Evolutionary conservation across 2,329 filamentous ascomycete genomes (phyloP).

Genomic region (Sordariomycetes sp.): DNA sequence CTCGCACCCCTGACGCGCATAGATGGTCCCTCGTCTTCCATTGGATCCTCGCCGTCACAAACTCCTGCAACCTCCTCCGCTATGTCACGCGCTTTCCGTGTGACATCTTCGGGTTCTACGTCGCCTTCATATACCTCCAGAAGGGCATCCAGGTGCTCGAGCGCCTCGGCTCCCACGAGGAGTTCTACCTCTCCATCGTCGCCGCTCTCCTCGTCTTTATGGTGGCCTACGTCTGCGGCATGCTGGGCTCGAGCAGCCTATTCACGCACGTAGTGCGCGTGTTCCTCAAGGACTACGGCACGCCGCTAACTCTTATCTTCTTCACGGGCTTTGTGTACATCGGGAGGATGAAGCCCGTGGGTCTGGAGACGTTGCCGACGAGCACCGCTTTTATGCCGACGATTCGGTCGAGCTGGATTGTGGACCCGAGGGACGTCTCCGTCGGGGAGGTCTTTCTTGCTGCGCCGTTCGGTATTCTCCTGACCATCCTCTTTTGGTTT

Average conservation of each 20-base stretch:
- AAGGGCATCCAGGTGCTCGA: slow-evolving; percentile 82
- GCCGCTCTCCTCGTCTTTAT: slow-evolving; percentile 70
- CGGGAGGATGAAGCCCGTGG: slow-evolving; percentile 65
- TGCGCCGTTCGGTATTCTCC: slow-evolving; percentile 72
- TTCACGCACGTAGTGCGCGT: slow-evolving; percentile 68
- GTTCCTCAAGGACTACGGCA: slow-evolving; percentile 85
- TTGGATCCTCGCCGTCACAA: slow-evolving; percentile 72
- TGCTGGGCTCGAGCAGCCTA: slow-evolving; percentile 58
- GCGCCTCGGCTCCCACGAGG: slow-evolving; percentile 54
- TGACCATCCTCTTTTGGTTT: slow-evolving; percentile 83
- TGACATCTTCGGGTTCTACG: slow-evolving; percentile 91
- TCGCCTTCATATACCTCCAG: slow-evolving; percentile 83
- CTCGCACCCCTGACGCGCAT: not conserved
- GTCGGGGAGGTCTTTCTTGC: slow-evolving; percentile 70
- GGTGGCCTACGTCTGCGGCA: slow-evolving; percentile 62
- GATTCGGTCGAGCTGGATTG: slow-evolving; percentile 60
- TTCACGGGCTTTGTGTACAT: slow-evolving; percentile 86
- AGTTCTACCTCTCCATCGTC: slow-evolving; percentile 71
- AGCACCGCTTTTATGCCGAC: slow-evolving; percentile 73
- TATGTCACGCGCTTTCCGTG: slow-evolving; percentile 89
- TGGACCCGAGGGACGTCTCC: slow-evolving; percentile 70
- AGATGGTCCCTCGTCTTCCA: slow-evolving; percentile 80
- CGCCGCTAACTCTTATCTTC: slow-evolving; percentile 72
- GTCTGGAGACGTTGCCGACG: slow-evolving; percentile 63
- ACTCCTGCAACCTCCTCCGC: slow-evolving; percentile 78